Conservation (phyloP, 768 basidiomycete species). For the Russula virescens region DNA sequence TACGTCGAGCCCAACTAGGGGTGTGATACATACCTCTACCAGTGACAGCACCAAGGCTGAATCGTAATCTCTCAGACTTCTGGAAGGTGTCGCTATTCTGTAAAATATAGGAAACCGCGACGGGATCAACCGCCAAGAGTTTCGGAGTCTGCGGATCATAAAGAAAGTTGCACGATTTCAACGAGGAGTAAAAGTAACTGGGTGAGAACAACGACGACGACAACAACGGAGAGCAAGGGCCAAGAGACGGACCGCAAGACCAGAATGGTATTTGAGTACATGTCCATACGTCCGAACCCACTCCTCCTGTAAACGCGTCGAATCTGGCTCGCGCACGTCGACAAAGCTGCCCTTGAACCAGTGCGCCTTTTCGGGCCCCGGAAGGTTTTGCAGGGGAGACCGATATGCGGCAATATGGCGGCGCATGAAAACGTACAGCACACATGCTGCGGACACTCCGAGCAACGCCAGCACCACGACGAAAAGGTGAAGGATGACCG, state of each 20-base stretch:
- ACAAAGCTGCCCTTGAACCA: conserved; percentile 12
- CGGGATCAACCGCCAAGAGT: conserved; percentile 33
- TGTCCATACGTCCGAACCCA: conserved; percentile 20
- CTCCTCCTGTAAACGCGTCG: conserved; percentile 15
- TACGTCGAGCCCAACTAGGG: background rate
- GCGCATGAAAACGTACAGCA: background rate
- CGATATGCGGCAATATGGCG: background rate
- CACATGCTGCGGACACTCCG: background rate
- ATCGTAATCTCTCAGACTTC: conserved; percentile 29
- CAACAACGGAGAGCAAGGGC: background rate
- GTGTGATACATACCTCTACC: conserved; percentile 19
- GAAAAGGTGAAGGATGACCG: background rate
- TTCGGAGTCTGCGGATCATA: conserved; percentile 18
- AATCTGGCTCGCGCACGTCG: conserved; percentile 2
- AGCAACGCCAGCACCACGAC: background rate
- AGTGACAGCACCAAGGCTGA: conserved; percentile 13
- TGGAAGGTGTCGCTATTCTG: conserved; percentile 30
- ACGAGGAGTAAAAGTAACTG: no score
- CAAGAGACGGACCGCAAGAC: conserved; percentile 11
- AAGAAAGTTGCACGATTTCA: background rate
- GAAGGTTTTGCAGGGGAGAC: conserved; percentile 3
- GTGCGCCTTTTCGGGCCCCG: conserved; percentile 7
- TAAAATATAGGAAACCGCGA: conserved; percentile 33
- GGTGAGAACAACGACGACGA: background rate
- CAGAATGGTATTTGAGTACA: background rate